A percentile compares a stretch with the other conserved stretches of the same genome.
phyloP scores from a whole-genome alignment of 1,284 basidiomycete genomes.

The Pascua sp. region DNA sequence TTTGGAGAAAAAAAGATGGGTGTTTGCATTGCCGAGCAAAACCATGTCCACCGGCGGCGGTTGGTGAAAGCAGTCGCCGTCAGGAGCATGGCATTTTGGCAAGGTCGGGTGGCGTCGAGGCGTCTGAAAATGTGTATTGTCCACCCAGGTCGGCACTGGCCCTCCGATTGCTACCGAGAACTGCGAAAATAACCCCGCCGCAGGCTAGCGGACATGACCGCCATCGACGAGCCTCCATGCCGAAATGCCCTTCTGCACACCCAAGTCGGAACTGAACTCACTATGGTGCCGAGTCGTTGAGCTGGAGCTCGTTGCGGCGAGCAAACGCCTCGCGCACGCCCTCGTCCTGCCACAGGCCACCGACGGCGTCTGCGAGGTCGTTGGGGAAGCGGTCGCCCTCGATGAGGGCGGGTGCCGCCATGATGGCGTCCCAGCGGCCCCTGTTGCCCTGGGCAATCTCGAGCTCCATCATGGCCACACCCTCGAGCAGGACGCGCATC shows the following conservation, averaged over 20 bases:
- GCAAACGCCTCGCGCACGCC: constrained; percentile 80
- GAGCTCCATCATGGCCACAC: constrained; percentile 72
- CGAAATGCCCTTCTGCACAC: background rate
- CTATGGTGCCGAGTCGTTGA: constrained; percentile 93
- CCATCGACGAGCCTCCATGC: background rate
- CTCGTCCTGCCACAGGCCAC: constrained; percentile 80
- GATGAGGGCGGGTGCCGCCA: constrained; percentile 78
- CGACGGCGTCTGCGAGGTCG: constrained; percentile 75
- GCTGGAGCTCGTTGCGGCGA: constrained; percentile 86
- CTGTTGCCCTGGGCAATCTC: constrained; percentile 66
- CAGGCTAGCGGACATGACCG: too few relatives aligned
- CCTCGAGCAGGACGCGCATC: constrained; percentile 92
- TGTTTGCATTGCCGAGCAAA: too few relatives aligned
- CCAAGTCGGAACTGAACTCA: constrained; percentile 33
- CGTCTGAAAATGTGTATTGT: background rate
- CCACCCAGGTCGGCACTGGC: background rate
- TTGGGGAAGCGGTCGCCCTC: constrained; percentile 76
- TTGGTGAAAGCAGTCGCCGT: background rate
- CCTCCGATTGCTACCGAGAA: background rate
- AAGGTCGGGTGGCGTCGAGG: background rate
- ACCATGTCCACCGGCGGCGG: too few relatives aligned
- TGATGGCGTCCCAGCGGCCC: constrained; percentile 68
- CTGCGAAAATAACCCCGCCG: too few relatives aligned
- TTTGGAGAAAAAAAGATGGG: too few relatives aligned
- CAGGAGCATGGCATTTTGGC: background rate